Percentiles rank a stretch among this genome's conserved stretches.
phyloP scores from a whole-genome alignment of 371 early-diverging fungal genomes.

The Choanephora cucurbitarum region DNA sequence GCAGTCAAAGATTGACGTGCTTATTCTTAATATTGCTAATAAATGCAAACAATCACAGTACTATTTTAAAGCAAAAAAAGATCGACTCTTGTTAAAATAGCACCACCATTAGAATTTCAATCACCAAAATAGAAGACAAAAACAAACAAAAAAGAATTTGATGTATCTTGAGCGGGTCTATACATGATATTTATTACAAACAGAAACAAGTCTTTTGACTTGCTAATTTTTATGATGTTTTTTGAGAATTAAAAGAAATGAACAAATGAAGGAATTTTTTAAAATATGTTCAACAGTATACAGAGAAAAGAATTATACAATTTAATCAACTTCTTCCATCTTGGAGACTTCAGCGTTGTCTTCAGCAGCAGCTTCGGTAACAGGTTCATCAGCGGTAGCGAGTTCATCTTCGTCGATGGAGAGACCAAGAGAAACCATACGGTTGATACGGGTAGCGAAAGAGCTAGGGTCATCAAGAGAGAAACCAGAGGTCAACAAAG shows the following conservation, averaged over 20 bases:
- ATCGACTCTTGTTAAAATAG: no score
- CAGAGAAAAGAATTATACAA: slow-evolving; percentile 9
- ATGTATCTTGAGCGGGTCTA: no score
- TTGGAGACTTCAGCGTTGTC: slow-evolving; percentile 77
- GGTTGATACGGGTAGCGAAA: slow-evolving; percentile 95
- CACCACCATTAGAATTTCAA: no score
- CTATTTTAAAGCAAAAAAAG: no score
- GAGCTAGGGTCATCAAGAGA: slow-evolving; percentile 91
- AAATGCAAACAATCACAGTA: neutral
- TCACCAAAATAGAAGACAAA: no score
- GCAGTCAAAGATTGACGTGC: slow-evolving; percentile 29
- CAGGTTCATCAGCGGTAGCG: slow-evolving; percentile 47
- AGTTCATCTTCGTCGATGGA: slow-evolving; percentile 84
- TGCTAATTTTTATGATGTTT: slow-evolving; percentile 1
- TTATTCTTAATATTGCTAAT: no score
- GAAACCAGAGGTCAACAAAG: slow-evolving; percentile 97
- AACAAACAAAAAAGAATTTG: no score
- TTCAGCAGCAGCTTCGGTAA: slow-evolving; percentile 58
- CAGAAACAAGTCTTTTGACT: slow-evolving; percentile 5
- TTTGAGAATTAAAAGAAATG: neutral
- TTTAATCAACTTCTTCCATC: slow-evolving; percentile 98
- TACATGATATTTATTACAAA: slow-evolving; percentile 13
- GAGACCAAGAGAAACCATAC: slow-evolving; percentile 98
- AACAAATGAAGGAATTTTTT: slow-evolving; percentile 7
- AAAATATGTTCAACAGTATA: neutral